phyloP scores from a whole-genome alignment of 495 filamentous ascomycete genomes.

The Bombardia bombarda region DNA sequence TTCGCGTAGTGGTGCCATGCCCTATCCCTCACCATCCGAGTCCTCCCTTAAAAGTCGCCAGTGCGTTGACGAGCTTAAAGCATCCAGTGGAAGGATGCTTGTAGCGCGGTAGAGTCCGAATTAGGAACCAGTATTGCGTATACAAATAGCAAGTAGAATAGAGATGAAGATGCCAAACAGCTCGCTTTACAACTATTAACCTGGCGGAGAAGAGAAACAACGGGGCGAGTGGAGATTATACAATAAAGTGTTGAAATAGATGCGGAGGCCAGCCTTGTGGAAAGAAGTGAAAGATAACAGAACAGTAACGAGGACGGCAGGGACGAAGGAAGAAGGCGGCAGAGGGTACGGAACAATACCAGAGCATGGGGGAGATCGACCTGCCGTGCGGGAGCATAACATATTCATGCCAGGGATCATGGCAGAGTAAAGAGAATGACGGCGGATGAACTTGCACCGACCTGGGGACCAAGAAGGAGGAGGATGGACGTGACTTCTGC shows the following conservation, averaged over 20 bases:
- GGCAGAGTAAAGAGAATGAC: slow-evolving; percentile 3
- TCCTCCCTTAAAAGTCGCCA: slow-evolving; percentile 7
- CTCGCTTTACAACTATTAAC: too few species aligned
- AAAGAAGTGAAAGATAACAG: slow-evolving; percentile 16
- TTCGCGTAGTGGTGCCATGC: slow-evolving; percentile 22
- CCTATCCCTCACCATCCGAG: slow-evolving; percentile 17
- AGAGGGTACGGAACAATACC: slow-evolving; percentile 27
- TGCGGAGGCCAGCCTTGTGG: slow-evolving; percentile 15
- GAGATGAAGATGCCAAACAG: background rate
- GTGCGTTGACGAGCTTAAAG: slow-evolving; percentile 10
- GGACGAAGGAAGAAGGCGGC: slow-evolving; percentile 17
- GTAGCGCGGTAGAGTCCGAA: slow-evolving; percentile 5
- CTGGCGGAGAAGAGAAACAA: slow-evolving; percentile 4
- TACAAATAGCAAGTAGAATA: too few species aligned
- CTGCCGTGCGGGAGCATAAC: slow-evolving; percentile 18
- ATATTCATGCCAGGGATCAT: slow-evolving; percentile 15
- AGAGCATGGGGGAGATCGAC: slow-evolving; percentile 12
- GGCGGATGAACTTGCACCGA: slow-evolving; percentile 8
- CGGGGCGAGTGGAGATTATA: slow-evolving; percentile 8
- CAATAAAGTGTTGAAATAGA: background rate
- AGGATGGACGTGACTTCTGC: slow-evolving; percentile 11
- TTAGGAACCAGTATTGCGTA: background rate
- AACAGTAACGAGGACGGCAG: slow-evolving; percentile 2
- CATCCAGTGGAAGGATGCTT: slow-evolving; percentile 4
- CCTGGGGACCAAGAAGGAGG: slow-evolving; percentile 5